phyloP scores from a whole-genome alignment of 805 yeast species.

The Yamadazyma paraphyllophila region DNA sequence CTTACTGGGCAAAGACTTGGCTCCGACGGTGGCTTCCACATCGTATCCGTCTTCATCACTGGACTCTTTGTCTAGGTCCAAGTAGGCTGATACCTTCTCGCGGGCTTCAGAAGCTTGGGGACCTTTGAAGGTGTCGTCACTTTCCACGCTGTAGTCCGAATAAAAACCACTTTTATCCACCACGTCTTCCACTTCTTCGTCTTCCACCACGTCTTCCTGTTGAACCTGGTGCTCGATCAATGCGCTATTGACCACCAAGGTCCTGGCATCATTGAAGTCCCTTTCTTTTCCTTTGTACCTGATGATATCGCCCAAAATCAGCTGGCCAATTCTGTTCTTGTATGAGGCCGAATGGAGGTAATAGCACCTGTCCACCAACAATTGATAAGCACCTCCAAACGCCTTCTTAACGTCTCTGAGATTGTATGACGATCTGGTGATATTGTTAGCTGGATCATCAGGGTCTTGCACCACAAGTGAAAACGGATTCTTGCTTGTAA shows the following conservation, averaged over 20 bases:
- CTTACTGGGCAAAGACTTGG: constrained; percentile 9
- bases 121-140: constrained; percentile 4
- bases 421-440: constrained; percentile 82
- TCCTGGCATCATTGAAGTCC: constrained; percentile 75
- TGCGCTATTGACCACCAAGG: constrained; percentile 61
- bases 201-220: constrained; percentile 15
- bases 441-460: constrained; percentile 76
- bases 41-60: constrained; percentile 13
- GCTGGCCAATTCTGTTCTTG: constrained; percentile 64
- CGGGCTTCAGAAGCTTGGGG: neutral
- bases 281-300: constrained; percentile 71
- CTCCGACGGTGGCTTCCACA: neutral
- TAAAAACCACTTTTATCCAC: constrained; percentile 31
- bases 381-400: constrained; percentile 83
- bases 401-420: constrained; percentile 77
- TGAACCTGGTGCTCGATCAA: constrained; percentile 19
- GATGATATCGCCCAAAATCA: constrained; percentile 77
- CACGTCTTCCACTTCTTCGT: constrained; percentile 17
- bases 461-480: constrained; percentile 86
- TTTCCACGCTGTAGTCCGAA: constrained; percentile 7
- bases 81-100: constrained; percentile 5
- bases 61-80: constrained; percentile 6
- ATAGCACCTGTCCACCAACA: constrained; percentile 72
- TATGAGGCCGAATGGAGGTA: constrained; percentile 65
- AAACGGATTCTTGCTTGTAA: constrained; percentile 53